Conservation (phyloP, 2,329 filamentous ascomycete genomes). For the Fusarium liriodendri region DNA sequence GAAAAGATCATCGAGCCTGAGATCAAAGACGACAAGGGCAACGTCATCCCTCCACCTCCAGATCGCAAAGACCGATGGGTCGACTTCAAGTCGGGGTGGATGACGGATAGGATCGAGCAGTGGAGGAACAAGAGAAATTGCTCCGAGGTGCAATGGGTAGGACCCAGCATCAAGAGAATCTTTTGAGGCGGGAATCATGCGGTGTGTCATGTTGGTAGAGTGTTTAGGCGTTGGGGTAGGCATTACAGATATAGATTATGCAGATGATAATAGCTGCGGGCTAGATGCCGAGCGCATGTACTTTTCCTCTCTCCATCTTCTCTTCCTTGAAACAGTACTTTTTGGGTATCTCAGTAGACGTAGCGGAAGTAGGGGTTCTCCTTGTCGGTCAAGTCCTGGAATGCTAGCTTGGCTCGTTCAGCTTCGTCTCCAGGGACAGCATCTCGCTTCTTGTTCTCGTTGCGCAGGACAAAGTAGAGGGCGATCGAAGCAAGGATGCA, state of each 20-base stretch:
- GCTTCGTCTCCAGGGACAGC: conserved; percentile 62
- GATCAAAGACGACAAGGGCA: conserved; percentile 40
- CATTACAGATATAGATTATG: conserved; percentile 28
- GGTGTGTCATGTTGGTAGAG: neutral
- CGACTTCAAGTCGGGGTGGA: conserved; percentile 48
- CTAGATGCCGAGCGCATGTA: neutral
- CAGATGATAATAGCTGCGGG: conserved; percentile 1
- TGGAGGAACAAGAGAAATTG: conserved; percentile 44
- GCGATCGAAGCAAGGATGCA: conserved; percentile 67
- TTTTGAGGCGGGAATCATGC: conserved; percentile 32
- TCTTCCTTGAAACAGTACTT: neutral
- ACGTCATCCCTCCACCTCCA: conserved; percentile 31
- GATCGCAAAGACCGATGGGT: conserved; percentile 40
- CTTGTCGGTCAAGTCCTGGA: conserved; percentile 75
- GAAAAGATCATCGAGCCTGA: conserved; percentile 43
- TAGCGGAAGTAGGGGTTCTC: conserved; percentile 77
- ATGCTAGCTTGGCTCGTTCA: conserved; percentile 73
- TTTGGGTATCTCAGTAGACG: conserved; percentile 45
- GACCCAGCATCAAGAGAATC: conserved; percentile 46
- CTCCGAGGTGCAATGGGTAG: conserved; percentile 47
- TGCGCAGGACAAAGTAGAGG: conserved; percentile 68
- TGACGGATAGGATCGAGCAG: conserved; percentile 39
- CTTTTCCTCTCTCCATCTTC: neutral
- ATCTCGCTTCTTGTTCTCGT: conserved; percentile 68
- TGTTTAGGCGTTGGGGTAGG: conserved; percentile 35